A percentile compares a stretch with the other conserved stretches of the same genome.
Conservation (phyloP, 495 filamentous ascomycete species). For the Aspergillus cavernicola region DNA sequence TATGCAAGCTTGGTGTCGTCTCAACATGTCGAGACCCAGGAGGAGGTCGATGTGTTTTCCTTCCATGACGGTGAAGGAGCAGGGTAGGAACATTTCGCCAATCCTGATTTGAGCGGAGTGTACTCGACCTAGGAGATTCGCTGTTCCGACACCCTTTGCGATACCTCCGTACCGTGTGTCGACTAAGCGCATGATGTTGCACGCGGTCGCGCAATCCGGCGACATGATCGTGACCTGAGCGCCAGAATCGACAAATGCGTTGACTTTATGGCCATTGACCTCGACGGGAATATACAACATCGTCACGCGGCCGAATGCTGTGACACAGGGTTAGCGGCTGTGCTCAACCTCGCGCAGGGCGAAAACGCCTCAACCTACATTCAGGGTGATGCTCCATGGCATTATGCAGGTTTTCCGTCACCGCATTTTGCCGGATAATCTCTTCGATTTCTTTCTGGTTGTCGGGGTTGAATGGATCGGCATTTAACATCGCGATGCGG, state of each 20-base stretch:
- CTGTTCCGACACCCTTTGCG: constrained; percentile 89
- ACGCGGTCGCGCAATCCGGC: constrained; percentile 80
- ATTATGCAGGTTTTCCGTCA: constrained; percentile 91
- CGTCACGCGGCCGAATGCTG: constrained; percentile 87
- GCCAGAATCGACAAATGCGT: constrained; percentile 96
- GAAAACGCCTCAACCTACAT: constrained; percentile 52
- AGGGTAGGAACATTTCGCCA: constrained; percentile 79
- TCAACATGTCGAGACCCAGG: constrained; percentile 93
- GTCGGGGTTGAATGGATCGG: constrained; percentile 87
- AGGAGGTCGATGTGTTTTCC: constrained; percentile 96
- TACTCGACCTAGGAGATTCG: constrained; percentile 89
- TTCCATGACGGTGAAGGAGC: constrained; percentile 99
- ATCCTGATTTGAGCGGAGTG: constrained; percentile 93
- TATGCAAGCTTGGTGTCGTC: constrained; percentile 87
- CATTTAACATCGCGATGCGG: constrained; percentile 76
- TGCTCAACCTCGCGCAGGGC: constrained; percentile 5
- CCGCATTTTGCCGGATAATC: constrained; percentile 88
- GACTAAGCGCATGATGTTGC: constrained; percentile 96
- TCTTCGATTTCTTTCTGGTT: constrained; percentile 93
- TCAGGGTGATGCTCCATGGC: constrained; percentile 96
- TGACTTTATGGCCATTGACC: constrained; percentile 87
- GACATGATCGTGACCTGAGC: constrained; percentile 99
- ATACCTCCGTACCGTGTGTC: constrained; percentile 89
- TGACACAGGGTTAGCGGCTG: constrained; percentile 20
- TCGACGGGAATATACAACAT: constrained; percentile 97